Base-by-base conservation (phyloP, 345 rosid species). In the Melastoma malabathricum region DNA sequence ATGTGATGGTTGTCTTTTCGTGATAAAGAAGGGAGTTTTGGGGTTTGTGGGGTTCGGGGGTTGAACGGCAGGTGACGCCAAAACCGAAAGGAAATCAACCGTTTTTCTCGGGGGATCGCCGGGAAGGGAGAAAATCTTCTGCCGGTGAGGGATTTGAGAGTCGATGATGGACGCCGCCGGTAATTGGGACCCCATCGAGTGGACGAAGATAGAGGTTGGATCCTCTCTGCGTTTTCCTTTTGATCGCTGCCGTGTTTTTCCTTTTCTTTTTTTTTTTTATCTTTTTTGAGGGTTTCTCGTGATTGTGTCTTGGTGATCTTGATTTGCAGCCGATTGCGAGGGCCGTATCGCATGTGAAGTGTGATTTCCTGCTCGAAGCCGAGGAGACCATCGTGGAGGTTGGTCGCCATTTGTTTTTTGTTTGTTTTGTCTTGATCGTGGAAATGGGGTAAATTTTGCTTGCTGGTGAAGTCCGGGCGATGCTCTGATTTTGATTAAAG, bases 161-260 rank as follows among this genome's bases (percentile, higher is more conserved):
- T 34, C 41, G 12, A 34, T 12, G 41, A 76, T 83, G 76, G 95
- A 89, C 19, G 79, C 75, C 51, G 65, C 79, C 47, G 85, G 82
- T 47, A 77, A 89, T 68, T 89, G 95, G 95, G 88, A 85, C 63
- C 76, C 75, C 43, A 73, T 86, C 58, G 97, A 81, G 61, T 89
- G 95, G 95, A 75, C 77, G 62, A 70, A 86, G 73, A 39, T 64
- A 50, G 98, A 86, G 68, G 95, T 82, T 22, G 25, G 48, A 25
- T 27, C 47, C 25, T 48, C 25, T 3, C 14, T 31, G 43, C 18
- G 13, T 15, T 23, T 15, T 22, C 25, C 52, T 31, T 48, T 60
- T 66, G 47, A 45, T 39, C 18, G 47, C 18, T 55, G 20, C n/a
- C 51, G 44, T 48, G 1, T 10, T 14, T 14, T 6, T 8, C 10